Evolutionary conservation across 1,139 yeast species (phyloP), one percentile per base, ranked within the genome.

Genomic region (Geotrichum australiense): DNA sequence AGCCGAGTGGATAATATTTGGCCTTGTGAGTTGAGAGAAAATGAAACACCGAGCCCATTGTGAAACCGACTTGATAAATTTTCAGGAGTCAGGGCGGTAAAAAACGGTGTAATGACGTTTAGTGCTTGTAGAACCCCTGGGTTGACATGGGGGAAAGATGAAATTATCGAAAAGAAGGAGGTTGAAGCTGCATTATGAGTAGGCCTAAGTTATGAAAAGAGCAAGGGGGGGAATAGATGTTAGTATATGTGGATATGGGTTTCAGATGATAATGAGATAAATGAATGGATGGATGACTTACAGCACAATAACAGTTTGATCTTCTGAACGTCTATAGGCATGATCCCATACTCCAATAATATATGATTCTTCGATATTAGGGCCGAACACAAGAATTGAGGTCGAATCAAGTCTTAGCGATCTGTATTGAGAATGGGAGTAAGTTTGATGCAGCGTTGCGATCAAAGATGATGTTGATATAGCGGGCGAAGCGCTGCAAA

Each of bases 301-400:
- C 61, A 54, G 46, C 5, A 66, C 50, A 27, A 65, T 46, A n/a
- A 65, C 47, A 18, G 68, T 58, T 49, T 65, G 70, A 45, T 65
- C 69, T 48, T 65, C 70, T 3, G 62, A 57, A 19, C 69, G 56
- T 26, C 61, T 52, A 39, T 56, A 53, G 4, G 69, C 68, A 47
- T 65, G 70, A 35, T 60, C 63, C 68, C 69, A 64, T 12, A 64
- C 51, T 7, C 58, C 48, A 5, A 58, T 50, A 19, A 65, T 47
- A 28, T 63, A 58, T 15, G 61, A 52, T 14, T 58, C 61, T 30
- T 66, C 69, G 19, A 58, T 47, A 27, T 49, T 52, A 3, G 60
- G 58, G 31, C 63, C 62, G 15, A 64, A 50, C 5, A 54, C 50
- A 12, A 64, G 43, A 8, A 55, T 45, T 15, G 63, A 56, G 24